Base-by-base conservation (phyloP, 2,329 filamentous ascomycete species). In the Penicillium sp. region DNA sequence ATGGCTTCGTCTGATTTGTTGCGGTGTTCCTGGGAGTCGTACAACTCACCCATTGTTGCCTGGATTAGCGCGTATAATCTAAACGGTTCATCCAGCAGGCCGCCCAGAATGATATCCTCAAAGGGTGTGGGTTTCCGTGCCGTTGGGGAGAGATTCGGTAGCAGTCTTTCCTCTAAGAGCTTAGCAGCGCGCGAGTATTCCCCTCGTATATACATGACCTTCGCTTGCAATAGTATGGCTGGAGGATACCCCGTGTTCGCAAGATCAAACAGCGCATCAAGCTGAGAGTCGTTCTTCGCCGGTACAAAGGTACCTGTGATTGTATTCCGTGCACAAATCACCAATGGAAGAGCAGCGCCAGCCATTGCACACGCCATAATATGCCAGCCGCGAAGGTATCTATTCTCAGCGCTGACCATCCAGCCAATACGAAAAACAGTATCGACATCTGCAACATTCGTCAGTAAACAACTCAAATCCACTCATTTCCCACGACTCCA, bases 171-270 rank as follows among this genome's bases (percentile, higher is more conserved):
- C 22, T 70, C 56, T 6, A 70, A 53, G 7, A 73, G 47, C 1
- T 51, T 26, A 8, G 67, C 37, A 3, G 67, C 69, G 15, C 66
- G 56, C 3, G 51, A 18, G 29, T 63, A 56, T 15, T 66, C 44
- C 2, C 64, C 64, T 6, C 63, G 64, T 15, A 53, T 48, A 14
- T 59, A 58, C 4, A 71, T 59, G 2, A 71, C 52, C 18, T 67
- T 62, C 6, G 68, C 70, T 12, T 70, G 66, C 6, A 72, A 26
- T 11, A 67, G 42, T 43, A 73, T 65, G 1, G 70, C 70, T 5
- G 63, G 56, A 0, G 70, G 70, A 35, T 67, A 67, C 7, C 57
- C 60, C 18, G 64, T 50, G 6, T 62, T 51, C 1, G 71, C 68
- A 6, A 70, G 50, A 4, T 53, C 43, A 1, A 59, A 49, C 3